Percentiles rank a stretch among this genome's conserved stretches.
phyloP scores from a whole-genome alignment of 371 early-diverging fungal genomes.

The Circinella minor region DNA sequence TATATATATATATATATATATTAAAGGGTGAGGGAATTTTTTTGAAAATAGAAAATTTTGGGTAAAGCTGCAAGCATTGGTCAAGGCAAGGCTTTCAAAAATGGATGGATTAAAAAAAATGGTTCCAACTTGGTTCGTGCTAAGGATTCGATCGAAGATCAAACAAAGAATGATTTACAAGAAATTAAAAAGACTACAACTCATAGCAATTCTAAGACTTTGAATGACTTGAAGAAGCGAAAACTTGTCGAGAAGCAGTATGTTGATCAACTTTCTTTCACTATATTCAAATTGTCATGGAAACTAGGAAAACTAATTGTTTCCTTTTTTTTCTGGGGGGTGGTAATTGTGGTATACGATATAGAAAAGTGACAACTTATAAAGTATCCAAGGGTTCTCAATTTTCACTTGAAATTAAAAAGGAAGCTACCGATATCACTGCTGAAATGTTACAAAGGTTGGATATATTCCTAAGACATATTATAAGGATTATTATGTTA shows the following conservation, averaged over 20 bases:
- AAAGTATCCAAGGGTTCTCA: conserved; percentile 86
- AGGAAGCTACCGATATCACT: conserved; percentile 97
- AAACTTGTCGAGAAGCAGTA: conserved; percentile 84
- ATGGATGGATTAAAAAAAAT: conserved; percentile 95
- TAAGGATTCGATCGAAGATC: conserved; percentile 84
- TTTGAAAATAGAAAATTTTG: conserved; percentile 44
- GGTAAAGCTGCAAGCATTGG: conserved; percentile 89
- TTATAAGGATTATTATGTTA: too few species aligned
- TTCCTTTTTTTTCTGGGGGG: neutral
- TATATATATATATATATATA: too few species aligned
- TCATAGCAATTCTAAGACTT: conserved; percentile 65
- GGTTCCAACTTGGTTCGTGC: conserved; percentile 70
- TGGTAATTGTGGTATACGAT: neutral
- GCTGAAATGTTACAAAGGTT: conserved; percentile 91
- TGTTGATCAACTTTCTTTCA: conserved; percentile 11
- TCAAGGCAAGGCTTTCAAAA: conserved; percentile 94
- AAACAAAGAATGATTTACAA: conserved; percentile 78
- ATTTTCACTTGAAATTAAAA: conserved; percentile 83
- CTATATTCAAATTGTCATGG: neutral
- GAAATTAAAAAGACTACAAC: conserved; percentile 68
- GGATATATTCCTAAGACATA: neutral
- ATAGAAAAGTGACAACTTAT: conserved; percentile 86
- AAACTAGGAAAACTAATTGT: neutral
- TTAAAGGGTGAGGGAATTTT: neutral
- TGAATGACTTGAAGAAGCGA: conserved; percentile 89